Conservation (phyloP, 345 rosid species). For the Rhodamnia rubescens region DNA sequence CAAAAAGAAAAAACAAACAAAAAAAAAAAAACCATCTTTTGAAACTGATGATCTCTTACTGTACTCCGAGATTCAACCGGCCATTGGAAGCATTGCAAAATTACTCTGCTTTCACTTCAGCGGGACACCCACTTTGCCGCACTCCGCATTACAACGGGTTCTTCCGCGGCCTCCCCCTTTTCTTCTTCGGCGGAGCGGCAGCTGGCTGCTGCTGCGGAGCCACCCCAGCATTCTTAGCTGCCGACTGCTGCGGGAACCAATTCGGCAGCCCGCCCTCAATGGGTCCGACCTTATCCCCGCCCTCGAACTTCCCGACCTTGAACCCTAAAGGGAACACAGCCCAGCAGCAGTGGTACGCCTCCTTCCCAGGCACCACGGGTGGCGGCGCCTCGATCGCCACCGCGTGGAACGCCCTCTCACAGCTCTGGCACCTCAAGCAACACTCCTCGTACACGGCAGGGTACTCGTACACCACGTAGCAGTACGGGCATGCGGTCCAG, state of each 20-base stretch:
- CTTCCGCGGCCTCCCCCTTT: constrained; percentile 87
- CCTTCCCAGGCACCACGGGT: constrained; percentile 68
- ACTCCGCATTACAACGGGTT: constrained; percentile 5
- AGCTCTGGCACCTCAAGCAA: constrained; percentile 69
- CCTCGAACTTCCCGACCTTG: constrained; percentile 14
- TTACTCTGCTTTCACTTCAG: neutral
- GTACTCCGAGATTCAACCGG: neutral
- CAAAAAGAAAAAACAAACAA: neutral
- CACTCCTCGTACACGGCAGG: constrained; percentile 68
- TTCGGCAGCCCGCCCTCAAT: neutral
- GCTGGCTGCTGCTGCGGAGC: neutral
- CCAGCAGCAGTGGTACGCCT: constrained; percentile 82
- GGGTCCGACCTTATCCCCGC: constrained; percentile 6
- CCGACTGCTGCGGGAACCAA: constrained; percentile 21
- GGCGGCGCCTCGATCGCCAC: constrained; percentile 46
- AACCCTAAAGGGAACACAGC: constrained; percentile 78
- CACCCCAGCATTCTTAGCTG: constrained; percentile 44
- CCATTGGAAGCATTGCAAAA: neutral
- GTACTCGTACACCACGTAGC: constrained; percentile 70
- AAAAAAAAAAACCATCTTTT: neutral
- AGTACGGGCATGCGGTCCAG: constrained; percentile 94
- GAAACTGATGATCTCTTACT: neutral
- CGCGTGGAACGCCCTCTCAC: constrained; percentile 71
- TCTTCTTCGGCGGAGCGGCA: constrained; percentile 12
- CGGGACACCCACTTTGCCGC: neutral